Conservation (phyloP, 805 yeast species). For the Metschnikowia aberdeeniae region DNA sequence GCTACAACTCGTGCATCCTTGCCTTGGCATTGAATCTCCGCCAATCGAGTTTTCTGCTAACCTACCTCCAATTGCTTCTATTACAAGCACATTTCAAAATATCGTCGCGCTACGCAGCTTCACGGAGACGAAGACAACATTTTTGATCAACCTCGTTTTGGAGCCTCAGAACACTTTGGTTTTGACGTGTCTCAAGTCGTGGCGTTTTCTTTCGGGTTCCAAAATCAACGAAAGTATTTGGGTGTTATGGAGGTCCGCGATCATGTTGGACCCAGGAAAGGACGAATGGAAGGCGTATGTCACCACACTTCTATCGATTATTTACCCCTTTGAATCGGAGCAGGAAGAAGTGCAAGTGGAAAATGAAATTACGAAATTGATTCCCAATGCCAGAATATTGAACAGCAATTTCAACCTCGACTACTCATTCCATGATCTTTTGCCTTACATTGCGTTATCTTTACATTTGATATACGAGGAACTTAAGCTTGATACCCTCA, state of each 20-base stretch:
- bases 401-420: slow-evolving; percentile 25
- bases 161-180: slow-evolving; percentile 46
- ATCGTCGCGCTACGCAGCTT: slow-evolving; percentile 22
- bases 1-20: slow-evolving; percentile 51
- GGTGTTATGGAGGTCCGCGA: slow-evolving; percentile 59
- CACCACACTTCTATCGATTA: slow-evolving; percentile 45
- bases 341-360: slow-evolving; percentile 5
- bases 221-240: slow-evolving; percentile 54
- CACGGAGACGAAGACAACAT: slow-evolving; percentile 19
- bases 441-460: slow-evolving; percentile 61
- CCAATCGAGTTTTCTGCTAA: slow-evolving; percentile 16
- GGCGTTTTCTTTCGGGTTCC: slow-evolving; percentile 55
- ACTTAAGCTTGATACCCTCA: slow-evolving; percentile 50
- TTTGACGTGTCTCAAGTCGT: slow-evolving; percentile 41
- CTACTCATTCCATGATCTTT: slow-evolving; percentile 47
- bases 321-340: slow-evolving; percentile 42
- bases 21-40: slow-evolving; percentile 45
- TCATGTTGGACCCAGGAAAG: slow-evolving; percentile 34
- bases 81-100: slow-evolving; percentile 29
- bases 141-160: slow-evolving; percentile 33
- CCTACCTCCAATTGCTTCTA: slow-evolving; percentile 18
- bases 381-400: slow-evolving; percentile 30
- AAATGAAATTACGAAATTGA: slow-evolving; percentile 28
- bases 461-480: slow-evolving; percentile 82
- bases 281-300: slow-evolving; percentile 63